Evolutionary conservation across 805 yeast species (phyloP).

Genomic region (Barnettozyma sucrosica): DNA sequence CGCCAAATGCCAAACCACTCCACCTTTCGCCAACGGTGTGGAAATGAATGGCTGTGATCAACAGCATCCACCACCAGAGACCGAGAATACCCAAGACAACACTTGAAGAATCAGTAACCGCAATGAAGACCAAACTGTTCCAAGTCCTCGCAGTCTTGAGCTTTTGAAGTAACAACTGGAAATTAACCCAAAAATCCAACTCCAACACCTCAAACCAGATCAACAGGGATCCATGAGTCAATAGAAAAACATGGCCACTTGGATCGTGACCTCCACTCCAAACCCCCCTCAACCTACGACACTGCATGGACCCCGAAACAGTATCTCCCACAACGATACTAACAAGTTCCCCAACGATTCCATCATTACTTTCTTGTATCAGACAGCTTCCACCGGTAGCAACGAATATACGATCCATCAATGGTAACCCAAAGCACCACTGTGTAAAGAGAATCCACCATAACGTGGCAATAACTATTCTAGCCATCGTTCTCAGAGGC

Average conservation of each 20-base stretch:
- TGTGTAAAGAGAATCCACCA: slow-evolving; percentile 91
- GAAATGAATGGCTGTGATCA: slow-evolving; percentile 79
- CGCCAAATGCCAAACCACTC: slow-evolving; percentile 63
- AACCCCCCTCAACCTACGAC: slow-evolving; percentile 56
- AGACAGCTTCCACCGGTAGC: slow-evolving; percentile 78
- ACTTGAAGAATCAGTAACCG: slow-evolving; percentile 15
- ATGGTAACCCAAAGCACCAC: slow-evolving; percentile 75
- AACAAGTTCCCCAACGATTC: slow-evolving; percentile 47
- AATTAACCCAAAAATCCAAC: slow-evolving; percentile 26
- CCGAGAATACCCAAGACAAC: slow-evolving; percentile 30
- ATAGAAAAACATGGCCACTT: slow-evolving; percentile 83
- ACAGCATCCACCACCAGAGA: slow-evolving; percentile 83
- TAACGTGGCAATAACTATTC: slow-evolving; percentile 33
- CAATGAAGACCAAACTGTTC: not conserved
- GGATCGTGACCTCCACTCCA: slow-evolving; percentile 95
- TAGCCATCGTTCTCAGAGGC: slow-evolving; percentile 5
- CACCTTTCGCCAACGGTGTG: slow-evolving; percentile 75
- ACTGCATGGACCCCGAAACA: slow-evolving; percentile 21
- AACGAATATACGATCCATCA: slow-evolving; percentile 82
- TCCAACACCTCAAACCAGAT: slow-evolving; percentile 60
- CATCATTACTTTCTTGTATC: not conserved
- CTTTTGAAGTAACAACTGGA: not conserved
- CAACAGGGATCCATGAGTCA: slow-evolving; percentile 60
- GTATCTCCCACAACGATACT: not conserved
- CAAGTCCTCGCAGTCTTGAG: not conserved